A percentile compares a stretch with the other conserved stretches of the same genome.
These are phyloP conservation scores for Coemansia sp. DNA, from an alignment of 371 early-diverging fungal species.

Conservation along the genomic window DNA sequence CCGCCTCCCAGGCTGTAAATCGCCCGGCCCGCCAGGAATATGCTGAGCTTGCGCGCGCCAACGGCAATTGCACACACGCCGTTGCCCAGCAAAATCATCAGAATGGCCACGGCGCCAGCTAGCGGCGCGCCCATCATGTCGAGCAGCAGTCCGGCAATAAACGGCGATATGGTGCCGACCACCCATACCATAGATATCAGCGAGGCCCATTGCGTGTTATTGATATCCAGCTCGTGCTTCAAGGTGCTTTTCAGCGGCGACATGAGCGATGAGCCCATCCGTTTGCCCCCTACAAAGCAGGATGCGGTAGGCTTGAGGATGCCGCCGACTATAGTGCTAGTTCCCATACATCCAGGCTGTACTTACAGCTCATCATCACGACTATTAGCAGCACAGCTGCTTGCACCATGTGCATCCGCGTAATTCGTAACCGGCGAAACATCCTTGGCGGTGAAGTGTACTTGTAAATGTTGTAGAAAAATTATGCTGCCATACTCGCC, in stretches of 20 bases:
- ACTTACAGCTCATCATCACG: slow-evolving; percentile 48
- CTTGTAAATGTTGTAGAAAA: neutral
- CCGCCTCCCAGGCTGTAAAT: slow-evolving; percentile 47
- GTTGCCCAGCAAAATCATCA: slow-evolving; percentile 43
- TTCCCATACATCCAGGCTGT: neutral
- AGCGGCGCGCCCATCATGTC: slow-evolving; percentile 47
- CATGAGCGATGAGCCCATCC: slow-evolving; percentile 48
- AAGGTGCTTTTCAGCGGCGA: slow-evolving; percentile 48
- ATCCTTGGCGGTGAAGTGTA: neutral
- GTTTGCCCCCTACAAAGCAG: slow-evolving; percentile 37
- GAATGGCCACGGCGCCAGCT: slow-evolving; percentile 36
- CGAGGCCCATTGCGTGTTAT: slow-evolving; percentile 49
- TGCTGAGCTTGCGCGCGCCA: slow-evolving; percentile 20
- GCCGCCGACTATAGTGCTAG: no score
- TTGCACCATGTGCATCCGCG: slow-evolving; percentile 46
- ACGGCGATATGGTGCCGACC: slow-evolving; percentile 46
- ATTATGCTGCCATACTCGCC: neutral
- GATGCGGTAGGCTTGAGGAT: neutral
- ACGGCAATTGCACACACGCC: slow-evolving; percentile 44
- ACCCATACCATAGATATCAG: slow-evolving; percentile 50
- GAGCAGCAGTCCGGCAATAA: slow-evolving; percentile 43
- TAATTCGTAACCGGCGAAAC: slow-evolving; percentile 17
- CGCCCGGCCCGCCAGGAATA: slow-evolving; percentile 43
- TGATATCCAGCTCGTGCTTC: slow-evolving; percentile 43
- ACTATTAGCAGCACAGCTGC: slow-evolving; percentile 40